phyloP scores from a whole-genome alignment of 768 basidiomycete species.

The Rhizopogon sp. region DNA sequence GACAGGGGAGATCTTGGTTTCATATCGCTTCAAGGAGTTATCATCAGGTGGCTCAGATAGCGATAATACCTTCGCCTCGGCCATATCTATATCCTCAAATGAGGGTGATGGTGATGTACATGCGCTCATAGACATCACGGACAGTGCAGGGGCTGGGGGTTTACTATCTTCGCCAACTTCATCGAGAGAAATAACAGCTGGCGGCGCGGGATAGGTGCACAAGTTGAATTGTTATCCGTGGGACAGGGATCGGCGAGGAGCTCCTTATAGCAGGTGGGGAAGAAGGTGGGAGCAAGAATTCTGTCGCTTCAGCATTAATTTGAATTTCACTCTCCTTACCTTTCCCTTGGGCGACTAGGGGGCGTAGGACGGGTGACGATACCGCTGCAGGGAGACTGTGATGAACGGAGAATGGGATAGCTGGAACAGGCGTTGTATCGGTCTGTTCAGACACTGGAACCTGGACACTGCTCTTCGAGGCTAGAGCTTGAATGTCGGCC shows the following conservation, averaged over 20 bases:
- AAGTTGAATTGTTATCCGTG: too few relatives aligned
- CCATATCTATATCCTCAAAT: not conserved
- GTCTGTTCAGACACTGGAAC: not conserved
- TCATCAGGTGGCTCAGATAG: too few relatives aligned
- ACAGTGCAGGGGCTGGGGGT: not conserved
- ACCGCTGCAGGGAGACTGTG: slow-evolving; percentile 17
- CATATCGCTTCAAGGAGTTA: not conserved
- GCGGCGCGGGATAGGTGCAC: not conserved
- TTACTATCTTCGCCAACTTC: not conserved
- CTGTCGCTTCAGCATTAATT: not conserved
- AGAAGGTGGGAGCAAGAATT: not conserved
- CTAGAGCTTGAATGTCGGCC: not conserved
- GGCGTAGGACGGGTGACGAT: slow-evolving; percentile 14
- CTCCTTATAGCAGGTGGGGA: not conserved
- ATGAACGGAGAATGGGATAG: not conserved
- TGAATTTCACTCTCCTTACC: slow-evolving; percentile 4
- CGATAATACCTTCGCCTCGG: not conserved
- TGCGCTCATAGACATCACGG: not conserved
- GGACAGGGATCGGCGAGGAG: not conserved
- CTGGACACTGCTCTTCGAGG: too few relatives aligned
- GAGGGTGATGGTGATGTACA: slow-evolving; percentile 14
- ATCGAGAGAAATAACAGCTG: too few relatives aligned
- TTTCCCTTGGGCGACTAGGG: not conserved
- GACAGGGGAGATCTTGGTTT: too few relatives aligned
- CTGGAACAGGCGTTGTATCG: not conserved